Conservation (phyloP, 1,139 yeast genomes). For the Schizosaccharomyces versatilis region DNA sequence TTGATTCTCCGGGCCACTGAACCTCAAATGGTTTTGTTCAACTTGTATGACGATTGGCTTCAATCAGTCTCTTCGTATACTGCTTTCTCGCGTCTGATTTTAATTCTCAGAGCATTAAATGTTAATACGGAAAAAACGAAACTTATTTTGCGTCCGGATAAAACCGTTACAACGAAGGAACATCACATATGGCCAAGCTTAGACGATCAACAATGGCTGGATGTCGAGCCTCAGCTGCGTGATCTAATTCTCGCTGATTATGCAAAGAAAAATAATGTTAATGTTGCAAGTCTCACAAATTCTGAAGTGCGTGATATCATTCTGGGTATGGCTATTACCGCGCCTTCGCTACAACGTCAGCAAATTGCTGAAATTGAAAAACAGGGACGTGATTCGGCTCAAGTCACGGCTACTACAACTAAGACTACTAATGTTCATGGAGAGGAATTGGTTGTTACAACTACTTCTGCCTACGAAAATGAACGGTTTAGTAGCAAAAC, state of each 20-base stretch:
- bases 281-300: constrained; percentile 71
- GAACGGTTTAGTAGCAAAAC: constrained; percentile 61
- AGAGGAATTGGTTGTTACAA: constrained; percentile 81
- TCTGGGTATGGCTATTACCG: constrained; percentile 78
- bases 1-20: constrained; percentile 69
- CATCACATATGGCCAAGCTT: constrained; percentile 91
- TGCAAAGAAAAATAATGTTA: constrained; percentile 65
- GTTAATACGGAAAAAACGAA: constrained; percentile 60
- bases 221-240: constrained; percentile 65
- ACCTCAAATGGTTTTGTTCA: constrained; percentile 79
- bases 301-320: constrained; percentile 84
- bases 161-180: constrained; percentile 41
- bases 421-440: constrained; percentile 84
- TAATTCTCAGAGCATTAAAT: constrained; percentile 58
- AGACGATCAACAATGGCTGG: constrained; percentile 74
- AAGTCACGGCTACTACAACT: constrained; percentile 58
- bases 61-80: constrained; percentile 66
- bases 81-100: constrained; percentile 70
- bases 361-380: constrained; percentile 56
- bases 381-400: constrained; percentile 25
- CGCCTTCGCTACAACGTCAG: constrained; percentile 67
- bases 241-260: constrained; percentile 74
- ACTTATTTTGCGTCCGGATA: constrained; percentile 53
- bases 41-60: constrained; percentile 89
- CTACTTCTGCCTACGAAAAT: constrained; percentile 77